Conservation (phyloP, 1,284 basidiomycete genomes). For the Ustilago curta region DNA sequence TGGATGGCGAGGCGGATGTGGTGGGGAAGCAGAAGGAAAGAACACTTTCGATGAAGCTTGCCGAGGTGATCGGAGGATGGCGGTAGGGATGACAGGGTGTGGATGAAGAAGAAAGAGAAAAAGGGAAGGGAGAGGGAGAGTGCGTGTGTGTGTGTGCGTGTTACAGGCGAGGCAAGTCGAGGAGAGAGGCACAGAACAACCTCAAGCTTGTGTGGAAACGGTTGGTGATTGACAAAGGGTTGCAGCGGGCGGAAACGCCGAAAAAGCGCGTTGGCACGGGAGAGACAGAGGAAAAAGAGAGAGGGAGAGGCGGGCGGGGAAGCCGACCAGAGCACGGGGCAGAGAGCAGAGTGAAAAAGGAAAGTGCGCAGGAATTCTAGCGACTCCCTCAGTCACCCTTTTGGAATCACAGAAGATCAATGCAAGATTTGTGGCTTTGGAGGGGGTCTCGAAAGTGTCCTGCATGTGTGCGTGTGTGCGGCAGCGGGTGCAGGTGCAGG, state of each 20-base stretch:
- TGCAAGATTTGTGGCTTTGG: not conserved
- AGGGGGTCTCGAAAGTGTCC: not conserved
- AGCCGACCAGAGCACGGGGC: not conserved
- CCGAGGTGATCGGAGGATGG: not conserved
- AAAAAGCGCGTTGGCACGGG: not conserved
- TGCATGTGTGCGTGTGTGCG: too few relatives aligned
- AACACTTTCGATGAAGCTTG: too few relatives aligned
- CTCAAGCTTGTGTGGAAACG: not conserved
- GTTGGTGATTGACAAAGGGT: slow-evolving; percentile 1
- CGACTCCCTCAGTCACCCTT: too few relatives aligned
- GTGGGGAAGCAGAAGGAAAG: not conserved
- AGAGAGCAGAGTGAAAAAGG: too few relatives aligned
- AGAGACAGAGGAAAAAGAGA: not conserved
- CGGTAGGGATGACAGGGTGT: not conserved
- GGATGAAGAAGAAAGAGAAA: slow-evolving; percentile 1
- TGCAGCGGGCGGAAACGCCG: slow-evolving; percentile 1
- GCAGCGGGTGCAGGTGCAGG: too few relatives aligned
- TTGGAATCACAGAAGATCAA: not conserved
- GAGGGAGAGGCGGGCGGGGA: slow-evolving; percentile 3
- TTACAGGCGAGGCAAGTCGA: too few relatives aligned
- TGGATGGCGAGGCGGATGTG: not conserved
- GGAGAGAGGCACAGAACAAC: not conserved
- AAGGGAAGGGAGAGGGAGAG: not conserved
- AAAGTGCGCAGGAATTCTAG: slow-evolving; percentile 2
- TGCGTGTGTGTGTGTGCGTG: too few relatives aligned